phyloP scores from a whole-genome alignment of 2,329 filamentous ascomycete species.

The Penicillium rolfsii region DNA sequence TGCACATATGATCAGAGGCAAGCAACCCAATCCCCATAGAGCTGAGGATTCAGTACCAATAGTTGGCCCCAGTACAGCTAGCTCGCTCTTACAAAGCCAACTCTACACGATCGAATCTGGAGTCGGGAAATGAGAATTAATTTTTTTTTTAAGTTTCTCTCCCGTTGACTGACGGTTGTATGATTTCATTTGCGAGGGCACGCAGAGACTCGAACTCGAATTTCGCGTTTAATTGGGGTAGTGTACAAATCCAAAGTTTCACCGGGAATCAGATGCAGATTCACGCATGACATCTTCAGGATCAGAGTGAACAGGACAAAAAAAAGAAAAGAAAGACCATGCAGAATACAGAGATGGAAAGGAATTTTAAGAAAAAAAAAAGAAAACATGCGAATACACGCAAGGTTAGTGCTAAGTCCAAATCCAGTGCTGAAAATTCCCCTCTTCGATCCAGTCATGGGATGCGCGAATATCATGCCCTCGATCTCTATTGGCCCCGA shows the following conservation, averaged over 20 bases:
- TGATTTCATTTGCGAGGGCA: constrained; percentile 5
- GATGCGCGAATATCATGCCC: too few relatives aligned
- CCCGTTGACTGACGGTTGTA: not conserved
- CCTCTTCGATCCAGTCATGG: not conserved
- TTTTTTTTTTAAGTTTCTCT: constrained; percentile 9
- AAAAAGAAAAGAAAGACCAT: constrained; percentile 5
- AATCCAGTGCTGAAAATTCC: not conserved
- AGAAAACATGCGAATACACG: constrained; percentile 1
- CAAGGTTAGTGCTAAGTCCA: constrained; percentile 10
- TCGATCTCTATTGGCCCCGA: not conserved
- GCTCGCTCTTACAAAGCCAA: not conserved
- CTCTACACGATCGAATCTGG: not conserved
- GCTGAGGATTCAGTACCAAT: too few relatives aligned
- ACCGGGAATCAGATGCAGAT: constrained; percentile 6
- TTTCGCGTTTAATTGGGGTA: not conserved
- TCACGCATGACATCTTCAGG: not conserved
- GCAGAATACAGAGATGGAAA: constrained; percentile 9
- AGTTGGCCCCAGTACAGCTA: too few relatives aligned
- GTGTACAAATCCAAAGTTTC: constrained; percentile 16
- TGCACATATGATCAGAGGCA: too few relatives aligned
- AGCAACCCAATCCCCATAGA: too few relatives aligned
- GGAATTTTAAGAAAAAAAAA: not conserved
- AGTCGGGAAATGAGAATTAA: not conserved
- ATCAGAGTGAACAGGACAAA: not conserved
- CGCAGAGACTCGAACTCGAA: constrained; percentile 8